Conservation (phyloP, 768 basidiomycete genomes). For the Galerina sulciceps region DNA sequence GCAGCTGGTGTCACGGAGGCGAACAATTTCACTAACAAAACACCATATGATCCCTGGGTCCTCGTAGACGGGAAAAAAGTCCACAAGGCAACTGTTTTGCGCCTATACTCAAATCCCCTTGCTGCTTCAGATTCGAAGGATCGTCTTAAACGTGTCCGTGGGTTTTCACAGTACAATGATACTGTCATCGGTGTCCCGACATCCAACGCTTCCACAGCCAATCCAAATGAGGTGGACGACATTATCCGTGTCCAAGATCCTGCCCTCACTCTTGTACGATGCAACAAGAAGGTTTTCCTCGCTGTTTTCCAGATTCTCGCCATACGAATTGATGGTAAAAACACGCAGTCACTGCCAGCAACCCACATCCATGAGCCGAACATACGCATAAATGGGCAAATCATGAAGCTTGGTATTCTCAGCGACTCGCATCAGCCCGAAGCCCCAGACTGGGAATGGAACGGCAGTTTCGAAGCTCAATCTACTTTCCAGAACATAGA, state of each 20-base stretch:
- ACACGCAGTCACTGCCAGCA: slow-evolving; percentile 1
- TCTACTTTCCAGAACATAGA: slow-evolving; percentile 8
- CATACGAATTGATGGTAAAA: neutral
- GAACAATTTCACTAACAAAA: no score
- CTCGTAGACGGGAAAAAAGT: slow-evolving; percentile 5
- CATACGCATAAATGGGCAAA: slow-evolving; percentile 7
- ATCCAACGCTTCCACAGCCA: no score
- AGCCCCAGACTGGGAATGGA: neutral
- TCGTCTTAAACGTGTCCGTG: slow-evolving; percentile 14
- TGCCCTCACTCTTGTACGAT: slow-evolving; percentile 10
- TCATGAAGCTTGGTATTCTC: slow-evolving; percentile 10
- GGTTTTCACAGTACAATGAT: slow-evolving; percentile 13
- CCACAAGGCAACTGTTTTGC: slow-evolving; percentile 12
- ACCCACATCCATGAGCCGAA: slow-evolving; percentile 6
- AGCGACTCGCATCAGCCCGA: neutral
- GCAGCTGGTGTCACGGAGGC: neutral
- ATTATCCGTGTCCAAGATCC: slow-evolving; percentile 11
- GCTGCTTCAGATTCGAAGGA: slow-evolving; percentile 14
- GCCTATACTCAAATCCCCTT: slow-evolving; percentile 9
- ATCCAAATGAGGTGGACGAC: no score
- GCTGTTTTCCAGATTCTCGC: slow-evolving; percentile 11
- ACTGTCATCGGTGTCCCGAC: no score
- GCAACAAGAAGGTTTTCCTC: slow-evolving; percentile 10
- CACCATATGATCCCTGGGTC: neutral
- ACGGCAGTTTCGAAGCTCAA: slow-evolving; percentile 2